Base-by-base conservation (phyloP, 176 grass and related monocot species). In the Rhipidocladum racemiflorum region DNA sequence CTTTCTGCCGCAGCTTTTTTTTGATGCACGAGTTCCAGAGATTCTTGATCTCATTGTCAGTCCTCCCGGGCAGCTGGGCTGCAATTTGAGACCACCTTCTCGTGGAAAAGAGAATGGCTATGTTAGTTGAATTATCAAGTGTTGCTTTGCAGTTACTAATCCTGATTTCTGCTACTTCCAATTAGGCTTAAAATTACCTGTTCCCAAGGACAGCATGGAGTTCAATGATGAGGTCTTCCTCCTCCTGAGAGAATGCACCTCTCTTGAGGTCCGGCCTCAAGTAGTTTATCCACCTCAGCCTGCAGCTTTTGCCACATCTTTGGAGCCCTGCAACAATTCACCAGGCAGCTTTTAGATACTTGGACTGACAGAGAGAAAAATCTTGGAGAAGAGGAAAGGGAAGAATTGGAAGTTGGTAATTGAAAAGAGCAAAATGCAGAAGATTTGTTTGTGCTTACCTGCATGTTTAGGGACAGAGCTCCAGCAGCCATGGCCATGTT, bases 251-350 rank as follows among this genome's bases (percentile, higher is more conserved):
- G 74, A 94, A 94, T 2, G 89, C 85, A 7, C 92, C 92, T 79
- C 92, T 91, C 85, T 94, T 94, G 35, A 94, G 89, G 82, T 91
- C 92, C 8, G 92, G 92, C 80, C 92, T 85, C 63, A 94, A 85
- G 59, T 94, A 94, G 74, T 94, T 94, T 91, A 94, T 94, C 92
- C 92, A 94, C 87, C 92, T 91, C 60, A 94, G 76, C 75, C 92
- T 85, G 87, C 92, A 94, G 79, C 92, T 94, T 85, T 94, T 94
- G 25, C 92, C 92, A 1, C 92, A 94, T 75, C 92, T 94, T 78
- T 94, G 92, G 32, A 94, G 89, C 24, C 92, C 92, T 94, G 78
- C 63, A 86, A 65, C 24, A 86, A 78, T 77, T 87, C 1, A 57
- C 16, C 30, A 69, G 36, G 65, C 29, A 49, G 5, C 67, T 17